Evolutionary conservation across 176 grass and related monocot species (phyloP).

Genomic region (Avena atlantica): DNA sequence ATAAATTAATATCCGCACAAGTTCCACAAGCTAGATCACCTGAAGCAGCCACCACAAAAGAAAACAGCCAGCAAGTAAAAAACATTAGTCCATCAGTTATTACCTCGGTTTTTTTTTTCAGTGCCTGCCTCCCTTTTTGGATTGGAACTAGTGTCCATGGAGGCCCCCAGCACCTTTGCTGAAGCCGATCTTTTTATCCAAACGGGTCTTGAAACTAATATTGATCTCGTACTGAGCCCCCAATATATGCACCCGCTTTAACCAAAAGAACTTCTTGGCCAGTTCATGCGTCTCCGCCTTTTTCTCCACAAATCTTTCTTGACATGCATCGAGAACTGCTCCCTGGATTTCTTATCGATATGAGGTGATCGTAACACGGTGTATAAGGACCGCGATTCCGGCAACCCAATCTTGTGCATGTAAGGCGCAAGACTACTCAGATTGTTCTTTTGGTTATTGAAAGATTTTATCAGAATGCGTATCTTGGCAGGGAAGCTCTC

Average conservation of each 20-base stretch:
- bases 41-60: not conserved
- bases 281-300: constrained; percentile 40
- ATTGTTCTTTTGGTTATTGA: constrained; percentile 47
- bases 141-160: not conserved
- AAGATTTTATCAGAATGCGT: constrained; percentile 62
- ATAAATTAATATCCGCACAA: no score
- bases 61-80: not conserved
- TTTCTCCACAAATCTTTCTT: constrained; percentile 54
- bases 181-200: constrained; percentile 32
- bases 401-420: constrained; percentile 48
- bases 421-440: constrained; percentile 41
- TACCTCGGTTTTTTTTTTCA: not conserved
- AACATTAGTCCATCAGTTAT: not conserved
- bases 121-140: not conserved
- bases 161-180: not conserved
- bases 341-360: constrained; percentile 75
- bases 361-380: constrained; percentile 67
- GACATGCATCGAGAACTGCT: constrained; percentile 58
- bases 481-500: constrained; percentile 40
- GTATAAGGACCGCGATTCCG: constrained; percentile 43
- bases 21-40: not conserved
- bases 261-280: constrained; percentile 57
- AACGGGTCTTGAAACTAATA: constrained; percentile 54
- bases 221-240: constrained; percentile 62
- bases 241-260: constrained; percentile 48